phyloP scores from a whole-genome alignment of 176 grass and related monocot species.

The Neostapfia colusana region DNA sequence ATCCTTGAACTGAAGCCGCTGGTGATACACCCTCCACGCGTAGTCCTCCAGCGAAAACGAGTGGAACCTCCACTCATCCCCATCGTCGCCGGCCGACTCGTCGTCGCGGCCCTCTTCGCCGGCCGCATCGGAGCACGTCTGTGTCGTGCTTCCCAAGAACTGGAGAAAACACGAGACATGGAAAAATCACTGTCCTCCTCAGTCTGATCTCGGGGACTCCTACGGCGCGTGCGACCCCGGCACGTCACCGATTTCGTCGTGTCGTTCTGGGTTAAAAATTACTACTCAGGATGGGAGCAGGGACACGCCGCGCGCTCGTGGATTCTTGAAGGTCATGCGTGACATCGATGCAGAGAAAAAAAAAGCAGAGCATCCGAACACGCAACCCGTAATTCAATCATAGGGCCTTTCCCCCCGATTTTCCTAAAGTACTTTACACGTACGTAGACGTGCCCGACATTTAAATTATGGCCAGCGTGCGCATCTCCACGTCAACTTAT shows the following conservation, averaged over 20 bases:
- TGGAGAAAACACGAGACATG: neutral
- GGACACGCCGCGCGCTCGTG: neutral
- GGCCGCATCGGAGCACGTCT: neutral
- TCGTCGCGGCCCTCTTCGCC: slow-evolving; percentile 19
- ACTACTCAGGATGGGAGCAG: neutral
- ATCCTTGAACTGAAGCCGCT: slow-evolving; percentile 56
- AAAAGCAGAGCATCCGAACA: slow-evolving; percentile 4
- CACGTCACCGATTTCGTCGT: neutral
- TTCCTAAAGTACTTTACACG: neutral
- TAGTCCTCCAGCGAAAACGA: slow-evolving; percentile 56
- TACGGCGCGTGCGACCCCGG: neutral
- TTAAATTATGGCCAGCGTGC: slow-evolving; percentile 25
- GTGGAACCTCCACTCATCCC: slow-evolving; percentile 40
- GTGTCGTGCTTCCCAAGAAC: neutral
- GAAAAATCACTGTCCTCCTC: neutral
- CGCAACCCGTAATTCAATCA: slow-evolving; percentile 15
- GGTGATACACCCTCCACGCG: slow-evolving; percentile 65
- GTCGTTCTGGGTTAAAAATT: neutral
- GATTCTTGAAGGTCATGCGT: neutral
- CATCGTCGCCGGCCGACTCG: neutral
- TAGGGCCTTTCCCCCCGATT: neutral
- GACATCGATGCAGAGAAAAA: slow-evolving; percentile 8
- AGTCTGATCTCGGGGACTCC: neutral
- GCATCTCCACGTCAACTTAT: slow-evolving; percentile 3
- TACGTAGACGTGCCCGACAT: neutral